Base-by-base conservation (phyloP, 179 eudicot species). In the Beta macrorhiza region DNA sequence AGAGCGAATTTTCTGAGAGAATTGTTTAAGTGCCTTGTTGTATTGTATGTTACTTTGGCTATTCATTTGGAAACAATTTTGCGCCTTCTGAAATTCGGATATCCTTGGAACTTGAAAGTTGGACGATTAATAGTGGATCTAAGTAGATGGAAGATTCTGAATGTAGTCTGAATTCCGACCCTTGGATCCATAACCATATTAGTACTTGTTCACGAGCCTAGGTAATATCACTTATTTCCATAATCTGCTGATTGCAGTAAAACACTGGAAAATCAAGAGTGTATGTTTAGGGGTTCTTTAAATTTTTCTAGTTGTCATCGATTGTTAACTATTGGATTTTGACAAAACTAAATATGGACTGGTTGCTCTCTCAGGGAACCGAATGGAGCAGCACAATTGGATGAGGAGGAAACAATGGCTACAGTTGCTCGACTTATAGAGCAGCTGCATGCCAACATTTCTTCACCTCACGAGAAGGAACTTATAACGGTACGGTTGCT, bases 371-470 rank as follows among this genome's bases (percentile, higher is more conserved):
- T 72, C 90, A 93, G 96, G 88, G 99, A 97, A 82, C 90, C 94
- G 52, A 98, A 97, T 83, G 98, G 98, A 78, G 92, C 76, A 64
- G 62, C 78, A 83, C 88, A 82, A 69, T 81, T 86, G 93, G 93
- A 89, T 82, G 94, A 92, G 83, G 86, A 88, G 57, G 92, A 92
- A 22, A 94, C 98, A 78, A 84, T 97, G 79, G 97, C 97, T 79
- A 97, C 93, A 87, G 98, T 97, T 83, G 99, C 99, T 80, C 98
- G 90, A 85, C 93, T 94, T 83, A 91, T 97, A 86, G 99, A 94
- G 94, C 95, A 94, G 87, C 81, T 97, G 90, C 87, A 97, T 71
- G 97, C 90, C 84, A 93, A 86, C 77, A 88, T 92, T 79, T 90
- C 93, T 37, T 86, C 99, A 29, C 80, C 77, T n/a, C 95, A 92